These are phyloP conservation scores for Rubroshorea leprosula DNA, from an alignment of 345 rosid species.

Conservation along the genomic window DNA sequence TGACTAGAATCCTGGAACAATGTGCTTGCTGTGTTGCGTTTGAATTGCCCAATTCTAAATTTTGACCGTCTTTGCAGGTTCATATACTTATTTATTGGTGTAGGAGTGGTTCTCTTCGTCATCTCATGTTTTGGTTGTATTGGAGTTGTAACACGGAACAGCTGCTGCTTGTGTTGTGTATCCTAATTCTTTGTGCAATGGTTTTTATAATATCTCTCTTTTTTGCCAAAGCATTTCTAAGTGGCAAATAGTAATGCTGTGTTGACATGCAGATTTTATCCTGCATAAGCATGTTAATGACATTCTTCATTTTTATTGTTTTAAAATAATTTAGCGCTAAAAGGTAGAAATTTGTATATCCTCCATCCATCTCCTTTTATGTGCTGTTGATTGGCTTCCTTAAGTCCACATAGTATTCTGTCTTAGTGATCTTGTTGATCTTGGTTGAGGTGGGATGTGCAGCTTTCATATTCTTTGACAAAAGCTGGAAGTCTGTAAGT, in stretches of 20 bases:
- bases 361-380: constrained; percentile 2
- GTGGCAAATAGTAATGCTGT: background rate
- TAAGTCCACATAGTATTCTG: constrained; percentile 64
- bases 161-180: constrained; percentile 96
- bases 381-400: constrained; percentile 39
- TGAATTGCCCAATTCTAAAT: constrained; percentile 14
- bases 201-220: background rate
- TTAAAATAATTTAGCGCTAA: background rate
- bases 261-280: background rate
- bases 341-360: background rate
- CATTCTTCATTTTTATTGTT: background rate
- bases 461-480: constrained; percentile 85
- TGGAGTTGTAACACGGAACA: constrained; percentile 67
- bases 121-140: constrained; percentile 91
- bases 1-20: background rate
- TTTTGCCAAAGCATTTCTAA: background rate
- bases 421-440: constrained; percentile 73
- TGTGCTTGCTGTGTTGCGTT: background rate
- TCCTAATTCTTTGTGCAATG: constrained; percentile 36
- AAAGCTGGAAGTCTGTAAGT: constrained; percentile 82
- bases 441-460: constrained; percentile 86
- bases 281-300: background rate
- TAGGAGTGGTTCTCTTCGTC: constrained; percentile 74
- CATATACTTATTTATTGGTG: constrained; percentile 76
- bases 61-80: constrained; percentile 55